phyloP scores from a whole-genome alignment of 139 green algal species.

The Raphidocelis subcapitata region DNA sequence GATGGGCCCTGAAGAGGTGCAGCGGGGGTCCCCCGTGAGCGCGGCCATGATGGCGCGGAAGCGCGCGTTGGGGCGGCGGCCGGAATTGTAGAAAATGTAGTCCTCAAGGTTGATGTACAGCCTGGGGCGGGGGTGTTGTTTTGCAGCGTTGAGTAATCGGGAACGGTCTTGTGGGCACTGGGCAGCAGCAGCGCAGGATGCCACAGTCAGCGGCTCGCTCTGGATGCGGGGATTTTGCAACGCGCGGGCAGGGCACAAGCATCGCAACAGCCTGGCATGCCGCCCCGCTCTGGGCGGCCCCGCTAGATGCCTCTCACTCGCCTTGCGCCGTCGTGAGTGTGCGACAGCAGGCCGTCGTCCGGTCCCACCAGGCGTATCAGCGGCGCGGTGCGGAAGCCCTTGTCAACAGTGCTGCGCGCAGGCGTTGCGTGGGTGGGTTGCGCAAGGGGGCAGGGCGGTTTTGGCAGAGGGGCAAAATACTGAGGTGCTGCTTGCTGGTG shows the following conservation, averaged over 20 bases:
- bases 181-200: too few relatives aligned
- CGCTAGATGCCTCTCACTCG: too few relatives aligned
- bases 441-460: not conserved
- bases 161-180: not conserved
- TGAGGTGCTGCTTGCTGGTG: too few relatives aligned
- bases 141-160: not conserved
- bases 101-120: constrained; percentile 38
- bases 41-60: constrained; percentile 41
- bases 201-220: not conserved
- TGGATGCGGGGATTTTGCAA: too few relatives aligned
- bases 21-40: constrained; percentile 5
- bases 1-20: constrained; percentile 1
- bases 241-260: too few relatives aligned
- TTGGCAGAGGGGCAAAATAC: too few relatives aligned
- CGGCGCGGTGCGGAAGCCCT: constrained; percentile 53
- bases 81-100: constrained; percentile 57
- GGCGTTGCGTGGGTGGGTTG: too few relatives aligned
- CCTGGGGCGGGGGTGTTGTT: constrained; percentile 1
- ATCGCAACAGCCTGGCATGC: too few relatives aligned
- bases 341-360: constrained; percentile 41
- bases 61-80: constrained; percentile 24
- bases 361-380: constrained; percentile 42
- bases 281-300: too few relatives aligned
- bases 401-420: constrained; percentile 26
- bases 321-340: constrained; percentile 61